Conservation (phyloP, 2,329 filamentous ascomycete genomes). For the Ceratocystis smalleyi region DNA sequence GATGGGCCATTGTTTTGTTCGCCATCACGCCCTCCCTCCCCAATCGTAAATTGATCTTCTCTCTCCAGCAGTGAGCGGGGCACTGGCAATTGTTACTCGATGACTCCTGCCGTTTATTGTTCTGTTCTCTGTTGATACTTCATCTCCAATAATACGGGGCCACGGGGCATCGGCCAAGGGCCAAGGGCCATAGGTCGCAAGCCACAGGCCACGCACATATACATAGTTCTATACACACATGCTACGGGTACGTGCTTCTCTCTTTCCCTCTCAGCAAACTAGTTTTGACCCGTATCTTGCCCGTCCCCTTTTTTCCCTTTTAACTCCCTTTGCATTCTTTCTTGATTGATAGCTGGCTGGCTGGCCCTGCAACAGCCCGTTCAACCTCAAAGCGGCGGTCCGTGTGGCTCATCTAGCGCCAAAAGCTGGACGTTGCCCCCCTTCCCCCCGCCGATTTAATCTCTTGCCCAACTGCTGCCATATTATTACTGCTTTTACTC, state of each 20-base stretch:
- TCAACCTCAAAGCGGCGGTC: slow-evolving; percentile 3
- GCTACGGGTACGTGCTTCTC: neutral
- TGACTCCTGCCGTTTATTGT: too few relatives aligned
- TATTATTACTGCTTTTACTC: neutral
- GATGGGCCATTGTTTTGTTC: too few relatives aligned
- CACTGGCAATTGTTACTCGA: too few relatives aligned
- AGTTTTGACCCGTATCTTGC: neutral
- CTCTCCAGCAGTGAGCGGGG: too few relatives aligned
- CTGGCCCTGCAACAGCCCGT: neutral
- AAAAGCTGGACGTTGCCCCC: neutral
- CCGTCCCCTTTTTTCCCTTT: neutral
- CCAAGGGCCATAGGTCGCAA: neutral
- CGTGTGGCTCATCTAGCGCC: slow-evolving; percentile 5
- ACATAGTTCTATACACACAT: neutral
- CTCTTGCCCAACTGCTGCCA: neutral
- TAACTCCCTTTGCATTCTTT: neutral
- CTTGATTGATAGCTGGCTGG: neutral
- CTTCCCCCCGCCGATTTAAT: neutral
- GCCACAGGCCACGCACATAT: neutral
- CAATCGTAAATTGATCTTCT: too few relatives aligned
- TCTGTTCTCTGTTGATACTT: too few relatives aligned
- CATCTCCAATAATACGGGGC: too few relatives aligned
- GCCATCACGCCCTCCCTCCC: too few relatives aligned
- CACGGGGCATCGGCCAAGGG: too few relatives aligned
- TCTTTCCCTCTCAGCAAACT: too few relatives aligned